phyloP scores from a whole-genome alignment of 208 protist species.

The Trypanosoma theileri region DNA sequence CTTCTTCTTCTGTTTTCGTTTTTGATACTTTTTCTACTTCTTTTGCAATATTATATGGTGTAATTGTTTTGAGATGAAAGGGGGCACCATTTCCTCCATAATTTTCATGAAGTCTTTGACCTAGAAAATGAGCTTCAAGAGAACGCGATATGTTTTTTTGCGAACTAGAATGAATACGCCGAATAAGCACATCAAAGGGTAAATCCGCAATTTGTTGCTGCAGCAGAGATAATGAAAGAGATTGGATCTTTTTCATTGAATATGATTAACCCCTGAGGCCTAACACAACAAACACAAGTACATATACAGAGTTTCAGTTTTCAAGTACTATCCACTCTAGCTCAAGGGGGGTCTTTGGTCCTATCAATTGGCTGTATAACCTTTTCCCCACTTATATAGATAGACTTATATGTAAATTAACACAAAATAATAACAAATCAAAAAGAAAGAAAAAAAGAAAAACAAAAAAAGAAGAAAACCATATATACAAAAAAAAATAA shows the following conservation, averaged over 20 bases:
- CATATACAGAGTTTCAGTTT: neutral
- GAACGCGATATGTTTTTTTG: slow-evolving; percentile 57
- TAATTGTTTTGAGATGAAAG: neutral
- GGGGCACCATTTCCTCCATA: neutral
- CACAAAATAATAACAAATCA: too few relatives aligned
- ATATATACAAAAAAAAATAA: too few relatives aligned
- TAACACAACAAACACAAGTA: neutral
- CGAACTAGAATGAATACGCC: slow-evolving; percentile 78
- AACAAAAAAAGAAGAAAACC: too few relatives aligned
- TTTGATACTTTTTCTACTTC: neutral
- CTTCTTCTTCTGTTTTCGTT: too few relatives aligned
- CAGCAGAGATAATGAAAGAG: slow-evolving; percentile 4
- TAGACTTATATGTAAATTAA: too few relatives aligned
- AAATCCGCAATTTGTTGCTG: slow-evolving; percentile 25
- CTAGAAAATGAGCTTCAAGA: slow-evolving; percentile 69
- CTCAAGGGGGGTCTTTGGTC: too few relatives aligned
- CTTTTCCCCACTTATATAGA: too few relatives aligned
- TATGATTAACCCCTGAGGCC: neutral
- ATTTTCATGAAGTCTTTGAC: neutral
- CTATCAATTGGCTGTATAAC: too few relatives aligned
- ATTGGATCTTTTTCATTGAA: slow-evolving; percentile 7
- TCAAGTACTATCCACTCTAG: too few relatives aligned
- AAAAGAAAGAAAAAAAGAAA: too few relatives aligned
- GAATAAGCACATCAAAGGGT: slow-evolving; percentile 67
- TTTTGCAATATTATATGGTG: neutral